Evolutionary conservation across 1,284 basidiomycete genomes (phyloP).

Genomic region (Moniliophthora roreri): DNA sequence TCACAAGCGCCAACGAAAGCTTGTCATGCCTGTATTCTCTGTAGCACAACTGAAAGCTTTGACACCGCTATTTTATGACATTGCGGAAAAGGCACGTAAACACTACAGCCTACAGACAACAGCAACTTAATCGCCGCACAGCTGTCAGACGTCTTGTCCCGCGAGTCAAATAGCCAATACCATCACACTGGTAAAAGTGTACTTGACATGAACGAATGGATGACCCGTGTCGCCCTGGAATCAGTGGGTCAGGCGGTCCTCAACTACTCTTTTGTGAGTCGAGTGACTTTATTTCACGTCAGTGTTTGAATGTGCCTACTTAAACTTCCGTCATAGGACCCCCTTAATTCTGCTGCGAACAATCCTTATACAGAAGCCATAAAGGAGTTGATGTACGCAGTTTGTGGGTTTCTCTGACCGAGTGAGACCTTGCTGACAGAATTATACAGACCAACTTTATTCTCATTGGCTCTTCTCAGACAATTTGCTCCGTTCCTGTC

Average conservation of each 20-base stretch:
- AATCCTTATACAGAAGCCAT: constrained; percentile 49
- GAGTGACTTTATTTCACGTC: too few species aligned
- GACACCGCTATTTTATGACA: constrained; percentile 44
- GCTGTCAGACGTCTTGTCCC: constrained; percentile 28
- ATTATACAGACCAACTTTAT: constrained; percentile 39
- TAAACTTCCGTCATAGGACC: constrained; percentile 23
- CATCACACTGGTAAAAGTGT: constrained; percentile 22
- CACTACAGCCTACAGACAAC: constrained; percentile 1
- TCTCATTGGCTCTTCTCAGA: constrained; percentile 43
- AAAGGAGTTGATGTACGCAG: constrained; percentile 45
- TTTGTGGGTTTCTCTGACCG: not conserved
- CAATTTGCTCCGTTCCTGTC: constrained; percentile 48
- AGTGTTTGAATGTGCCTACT: too few species aligned
- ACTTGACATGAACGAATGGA: constrained; percentile 50
- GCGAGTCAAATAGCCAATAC: constrained; percentile 20
- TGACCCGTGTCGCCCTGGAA: constrained; percentile 50
- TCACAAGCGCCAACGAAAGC: constrained; percentile 49
- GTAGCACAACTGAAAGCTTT: constrained; percentile 43
- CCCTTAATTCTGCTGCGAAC: constrained; percentile 40
- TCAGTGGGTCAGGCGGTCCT: constrained; percentile 47
- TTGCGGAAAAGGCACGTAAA: constrained; percentile 39
- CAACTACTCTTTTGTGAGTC: constrained; percentile 45
- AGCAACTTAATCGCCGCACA: constrained; percentile 15
- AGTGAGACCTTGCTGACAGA: constrained; percentile 1
- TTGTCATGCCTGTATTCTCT: constrained; percentile 50